Evolutionary conservation across 345 rosid genomes (phyloP).

Genomic region (Hibiscus trionum): DNA sequence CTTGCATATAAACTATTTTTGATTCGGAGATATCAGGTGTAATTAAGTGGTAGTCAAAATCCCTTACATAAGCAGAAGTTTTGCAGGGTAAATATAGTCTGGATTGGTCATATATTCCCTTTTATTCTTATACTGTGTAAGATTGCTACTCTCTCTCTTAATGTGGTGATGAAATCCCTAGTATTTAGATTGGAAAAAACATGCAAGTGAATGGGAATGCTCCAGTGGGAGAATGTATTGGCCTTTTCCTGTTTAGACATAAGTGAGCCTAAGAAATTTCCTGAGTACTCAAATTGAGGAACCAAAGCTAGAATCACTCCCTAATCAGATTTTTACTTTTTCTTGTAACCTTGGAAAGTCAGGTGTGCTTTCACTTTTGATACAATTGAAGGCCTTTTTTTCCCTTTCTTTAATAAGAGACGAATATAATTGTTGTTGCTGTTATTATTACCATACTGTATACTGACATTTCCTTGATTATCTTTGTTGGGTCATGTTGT

Average conservation of each 20-base stretch:
- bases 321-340: neutral
- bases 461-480: neutral
- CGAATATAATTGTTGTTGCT: neutral
- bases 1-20: neutral
- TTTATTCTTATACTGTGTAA: neutral
- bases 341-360: neutral
- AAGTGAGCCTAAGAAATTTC: neutral
- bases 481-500: slow-evolving; percentile 4
- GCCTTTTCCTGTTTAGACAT: too few relatives aligned
- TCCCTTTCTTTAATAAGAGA: neutral
- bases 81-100: neutral
- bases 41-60: neutral
- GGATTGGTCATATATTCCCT: neutral
- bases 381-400: neutral
- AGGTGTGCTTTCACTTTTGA: neutral
- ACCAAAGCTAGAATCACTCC: neutral
- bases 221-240: too few relatives aligned
- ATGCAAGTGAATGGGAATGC: neutral
- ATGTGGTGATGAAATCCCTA: neutral
- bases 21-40: neutral
- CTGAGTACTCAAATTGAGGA: neutral
- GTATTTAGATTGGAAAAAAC: neutral
- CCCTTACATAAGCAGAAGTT: neutral
- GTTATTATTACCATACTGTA: neutral
- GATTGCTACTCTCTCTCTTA: neutral